These are phyloP conservation scores for Chalaropsis thielavioides DNA, from an alignment of 2,329 filamentous ascomycete genomes.

Conservation along the genomic window DNA sequence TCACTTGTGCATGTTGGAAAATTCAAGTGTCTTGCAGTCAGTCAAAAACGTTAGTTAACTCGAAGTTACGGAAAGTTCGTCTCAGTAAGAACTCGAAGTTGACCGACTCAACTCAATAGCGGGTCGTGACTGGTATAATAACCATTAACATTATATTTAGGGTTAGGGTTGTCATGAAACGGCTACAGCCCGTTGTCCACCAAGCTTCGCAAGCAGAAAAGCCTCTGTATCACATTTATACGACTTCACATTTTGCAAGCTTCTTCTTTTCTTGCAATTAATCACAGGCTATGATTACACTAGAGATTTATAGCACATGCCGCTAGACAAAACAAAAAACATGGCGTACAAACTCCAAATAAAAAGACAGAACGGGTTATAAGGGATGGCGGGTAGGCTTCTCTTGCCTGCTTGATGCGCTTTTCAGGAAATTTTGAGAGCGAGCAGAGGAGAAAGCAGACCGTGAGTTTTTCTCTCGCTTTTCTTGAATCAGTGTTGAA, in stretches of 20 bases:
- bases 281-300: constrained; percentile 17
- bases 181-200: too few species aligned
- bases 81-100: too few species aligned
- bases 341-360: constrained; percentile 12
- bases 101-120: too few species aligned
- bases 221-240: too few species aligned
- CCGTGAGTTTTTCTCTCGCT: neutral
- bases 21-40: too few species aligned
- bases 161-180: too few species aligned
- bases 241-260: neutral
- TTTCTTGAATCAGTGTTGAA: neutral
- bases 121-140: too few species aligned
- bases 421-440: neutral
- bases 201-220: too few species aligned
- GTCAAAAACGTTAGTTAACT: too few species aligned
- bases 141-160: too few species aligned
- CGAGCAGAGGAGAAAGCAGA: neutral
- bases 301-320: constrained; percentile 11
- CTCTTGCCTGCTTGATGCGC: constrained; percentile 44
- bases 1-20: too few species aligned
- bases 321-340: constrained; percentile 7
- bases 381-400: constrained; percentile 20
- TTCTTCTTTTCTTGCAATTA: neutral
- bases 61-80: too few species aligned
- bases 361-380: constrained; percentile 3